Base-by-base conservation (phyloP, 202 grass and related monocot species). In the Hordeum pubiflorum region DNA sequence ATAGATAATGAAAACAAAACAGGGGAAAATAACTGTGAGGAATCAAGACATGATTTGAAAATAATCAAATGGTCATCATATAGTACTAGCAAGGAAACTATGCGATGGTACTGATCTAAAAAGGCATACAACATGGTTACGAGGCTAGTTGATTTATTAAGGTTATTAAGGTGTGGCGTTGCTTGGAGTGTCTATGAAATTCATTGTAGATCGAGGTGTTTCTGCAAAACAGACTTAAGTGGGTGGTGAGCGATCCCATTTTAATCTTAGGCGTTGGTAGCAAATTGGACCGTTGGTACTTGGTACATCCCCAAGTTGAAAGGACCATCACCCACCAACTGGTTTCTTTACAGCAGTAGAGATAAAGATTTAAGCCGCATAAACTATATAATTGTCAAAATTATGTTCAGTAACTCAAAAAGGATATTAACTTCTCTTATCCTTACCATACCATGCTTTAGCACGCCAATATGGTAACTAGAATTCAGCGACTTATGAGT, bases 1-100 rank as follows among this genome's bases (percentile, higher is more conserved):
- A 85, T 23, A 79, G 26, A 86, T 39, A 20, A 31, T 58, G 21
- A 81, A 80, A 85, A 32, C 31, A 69, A 83, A 90, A 72, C 32
- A 63, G 14, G 38, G 22, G 8, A 26, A 7, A 20, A 75, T 74
- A 74, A 67, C 31, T 21, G 77, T 80, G 23, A 84, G 52, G 11
- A 37, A 84, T 33, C 50, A 39, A 57, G 52, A 62, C 38, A 72
- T 62, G 11, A 61, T 84, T 60, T 79, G 17, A 18, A 57, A 72
- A 80, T 38, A 68, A 15, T 81, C 31, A 82, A 77, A 70, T 37
- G 7, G 7, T 74, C 55, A 63, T 57, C 46, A 27, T 37, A 79
- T 66, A 59, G 29, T 58, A 73, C 72, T 22, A 69, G 13, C 66
- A 69, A 69, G 21, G 21, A 26, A 69, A 39, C 20, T 24, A 22